Conservation (phyloP, 73 alveolate species). For the Stentor coeruleus region DNA sequence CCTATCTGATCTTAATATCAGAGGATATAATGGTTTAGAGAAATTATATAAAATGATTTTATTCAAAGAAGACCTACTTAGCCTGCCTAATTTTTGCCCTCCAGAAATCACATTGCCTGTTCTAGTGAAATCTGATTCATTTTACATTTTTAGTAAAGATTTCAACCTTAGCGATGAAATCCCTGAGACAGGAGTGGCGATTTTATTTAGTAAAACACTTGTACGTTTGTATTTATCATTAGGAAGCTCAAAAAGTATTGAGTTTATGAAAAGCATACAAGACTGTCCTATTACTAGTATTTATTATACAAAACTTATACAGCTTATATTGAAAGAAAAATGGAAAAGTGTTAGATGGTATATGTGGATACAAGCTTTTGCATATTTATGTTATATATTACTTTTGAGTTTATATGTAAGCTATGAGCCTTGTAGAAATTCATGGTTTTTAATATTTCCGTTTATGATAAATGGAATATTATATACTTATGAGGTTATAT, state of each 20-base stretch:
- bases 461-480: neutral
- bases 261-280: neutral
- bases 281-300: neutral
- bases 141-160: neutral
- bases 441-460: neutral
- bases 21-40: neutral
- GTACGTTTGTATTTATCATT: neutral
- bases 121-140: neutral
- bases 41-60: neutral
- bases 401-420: neutral
- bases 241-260: neutral
- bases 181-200: neutral
- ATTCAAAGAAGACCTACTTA: neutral
- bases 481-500: neutral
- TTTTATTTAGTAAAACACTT: neutral
- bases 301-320: neutral
- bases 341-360: neutral
- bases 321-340: neutral
- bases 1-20: neutral
- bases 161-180: neutral
- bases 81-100: neutral
- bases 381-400: neutral
- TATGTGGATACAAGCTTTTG: neutral
- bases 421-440: neutral
- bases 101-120: slow-evolving; percentile 1